Evolutionary conservation across 257 asterid genomes (phyloP).

Genomic region (Solanum okadae): DNA sequence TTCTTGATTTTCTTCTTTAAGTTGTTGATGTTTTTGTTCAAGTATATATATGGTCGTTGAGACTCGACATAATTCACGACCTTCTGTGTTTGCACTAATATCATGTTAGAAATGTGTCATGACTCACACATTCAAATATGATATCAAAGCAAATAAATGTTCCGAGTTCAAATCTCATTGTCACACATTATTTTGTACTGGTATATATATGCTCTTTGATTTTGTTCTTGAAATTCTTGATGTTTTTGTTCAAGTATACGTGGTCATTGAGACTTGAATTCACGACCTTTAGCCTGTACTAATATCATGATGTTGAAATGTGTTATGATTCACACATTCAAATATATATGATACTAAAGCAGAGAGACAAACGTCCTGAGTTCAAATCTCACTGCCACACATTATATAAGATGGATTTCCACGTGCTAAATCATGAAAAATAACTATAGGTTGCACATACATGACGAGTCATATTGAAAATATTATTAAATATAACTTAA

Average conservation of each 20-base stretch:
- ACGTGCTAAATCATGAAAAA: neutral
- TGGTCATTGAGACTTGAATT: too few relatives aligned
- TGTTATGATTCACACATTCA: too few relatives aligned
- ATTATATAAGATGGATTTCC: neutral
- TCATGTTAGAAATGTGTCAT: neutral
- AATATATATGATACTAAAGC: too few relatives aligned
- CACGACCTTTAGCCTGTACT: rapidly evolving
- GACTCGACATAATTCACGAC: neutral
- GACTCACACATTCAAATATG: neutral
- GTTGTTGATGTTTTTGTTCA: neutral
- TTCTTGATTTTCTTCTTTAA: neutral
- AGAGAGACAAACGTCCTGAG: rapidly evolving
- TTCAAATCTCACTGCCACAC: neutral
- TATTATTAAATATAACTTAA: neutral
- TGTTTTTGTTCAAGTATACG: too few relatives aligned
- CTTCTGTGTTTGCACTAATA: neutral
- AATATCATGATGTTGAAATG: too few relatives aligned
- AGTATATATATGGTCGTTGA: neutral
- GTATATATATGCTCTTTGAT: too few relatives aligned
- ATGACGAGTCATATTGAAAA: neutral
- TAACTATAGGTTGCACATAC: neutral
- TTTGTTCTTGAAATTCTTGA: too few relatives aligned
- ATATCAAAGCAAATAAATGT: neutral
- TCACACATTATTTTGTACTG: too few relatives aligned
- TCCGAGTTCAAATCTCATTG: rapidly evolving